Evolutionary conservation across 176 grass and related monocot species (phyloP), one percentile per base, ranked within the genome.

Genomic region (Sorghum bicolor): DNA sequence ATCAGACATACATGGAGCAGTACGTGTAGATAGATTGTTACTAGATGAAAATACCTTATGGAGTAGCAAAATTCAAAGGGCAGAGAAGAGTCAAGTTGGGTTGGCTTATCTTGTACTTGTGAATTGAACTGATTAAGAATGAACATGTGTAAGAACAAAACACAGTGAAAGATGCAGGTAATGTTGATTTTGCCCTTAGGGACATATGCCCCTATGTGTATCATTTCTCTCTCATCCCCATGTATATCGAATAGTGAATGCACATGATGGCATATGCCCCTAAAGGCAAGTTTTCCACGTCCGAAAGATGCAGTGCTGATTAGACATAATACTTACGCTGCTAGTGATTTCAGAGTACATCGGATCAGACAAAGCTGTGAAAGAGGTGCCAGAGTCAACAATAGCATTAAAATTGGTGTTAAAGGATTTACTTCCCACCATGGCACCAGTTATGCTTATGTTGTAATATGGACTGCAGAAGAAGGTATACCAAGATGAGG

Each of bases 311-410:
- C 22, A 22, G 34, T 57, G 19, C 16, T 75, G 45, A 65, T 43
- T 28, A 80, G 36, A 39, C 19, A 75, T 75, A 60, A 37, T 85
- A 86, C 97, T 88, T 91, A 99, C 97, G 7, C 81, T 91, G 25
- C 37, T 86, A 26, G 94, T 77, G 33, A 99, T 89, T 36, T 90
- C 60, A 1, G 89, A 86, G 31, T 99, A 94, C 87, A 94, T 89
- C 39, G 97, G 97, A 89, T 99, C 88, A 5, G 87, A 77, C 29
- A 99, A 80, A 73, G 84, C 70, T 14, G 97, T 88, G 84, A 92
- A 99, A n/a, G 93, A 96, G 55, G 97, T 99, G 66, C 97, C 93
- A 10, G 97, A 96, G 70, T 99, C 97, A 38, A 99, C 91, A 79
- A 99, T 67, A 47, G 69, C 87, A 71, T 72, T 77, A 55, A 99